Evolutionary conservation across 1,139 yeast genomes (phyloP).

Genomic region (Hanseniaspora sp.): DNA sequence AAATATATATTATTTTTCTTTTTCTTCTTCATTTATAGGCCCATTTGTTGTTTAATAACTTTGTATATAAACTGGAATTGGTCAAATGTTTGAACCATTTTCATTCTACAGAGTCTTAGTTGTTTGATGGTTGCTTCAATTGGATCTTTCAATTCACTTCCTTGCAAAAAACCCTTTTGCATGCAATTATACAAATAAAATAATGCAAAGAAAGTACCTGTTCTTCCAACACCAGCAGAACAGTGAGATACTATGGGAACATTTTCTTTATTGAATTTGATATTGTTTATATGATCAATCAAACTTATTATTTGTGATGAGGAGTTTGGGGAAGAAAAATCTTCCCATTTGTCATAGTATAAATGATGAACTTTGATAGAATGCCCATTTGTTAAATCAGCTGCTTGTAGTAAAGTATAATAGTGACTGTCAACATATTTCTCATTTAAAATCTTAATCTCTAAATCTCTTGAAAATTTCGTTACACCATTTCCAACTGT

Average conservation of each 20-base stretch:
- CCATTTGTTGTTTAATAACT: slow-evolving; percentile 24
- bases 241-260: slow-evolving; percentile 49
- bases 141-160: slow-evolving; percentile 20
- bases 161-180: slow-evolving; percentile 28
- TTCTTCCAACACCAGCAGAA: slow-evolving; percentile 72
- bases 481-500: slow-evolving; percentile 11
- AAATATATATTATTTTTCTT: neutral
- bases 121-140: slow-evolving; percentile 28
- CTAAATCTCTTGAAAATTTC: slow-evolving; percentile 4
- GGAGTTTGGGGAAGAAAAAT: slow-evolving; percentile 36
- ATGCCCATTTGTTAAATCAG: neutral
- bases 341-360: slow-evolving; percentile 39
- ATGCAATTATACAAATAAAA: slow-evolving; percentile 41
- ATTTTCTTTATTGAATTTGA: slow-evolving; percentile 21
- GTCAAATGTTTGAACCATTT: slow-evolving; percentile 30
- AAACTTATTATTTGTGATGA: slow-evolving; percentile 28
- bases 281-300: slow-evolving; percentile 24
- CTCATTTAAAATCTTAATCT: slow-evolving; percentile 21
- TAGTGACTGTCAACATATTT: slow-evolving; percentile 17
- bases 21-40: neutral
- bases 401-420: slow-evolving; percentile 20
- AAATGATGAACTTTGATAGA: slow-evolving; percentile 34
- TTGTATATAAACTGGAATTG: slow-evolving; percentile 28
- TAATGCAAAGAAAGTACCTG: slow-evolving; percentile 61
- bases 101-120: slow-evolving; percentile 27